phyloP scores from a whole-genome alignment of 495 filamentous ascomycete genomes.

The Chaetomium tenue region DNA sequence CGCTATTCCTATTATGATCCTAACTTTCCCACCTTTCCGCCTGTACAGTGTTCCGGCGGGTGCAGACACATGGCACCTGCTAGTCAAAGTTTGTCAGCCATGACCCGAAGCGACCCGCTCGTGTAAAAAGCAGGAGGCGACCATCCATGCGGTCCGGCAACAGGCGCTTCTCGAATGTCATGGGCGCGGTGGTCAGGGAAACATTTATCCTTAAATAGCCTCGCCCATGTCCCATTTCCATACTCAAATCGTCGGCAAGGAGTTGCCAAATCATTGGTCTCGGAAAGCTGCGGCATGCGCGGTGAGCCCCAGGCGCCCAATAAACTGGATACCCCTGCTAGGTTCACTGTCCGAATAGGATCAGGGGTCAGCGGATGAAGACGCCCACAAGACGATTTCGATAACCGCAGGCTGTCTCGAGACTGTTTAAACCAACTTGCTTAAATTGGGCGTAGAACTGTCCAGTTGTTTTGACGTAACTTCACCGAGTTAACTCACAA shows the following conservation, averaged over 20 bases:
- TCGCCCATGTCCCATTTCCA: no score
- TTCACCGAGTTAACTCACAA: no score
- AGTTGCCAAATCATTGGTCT: neutral
- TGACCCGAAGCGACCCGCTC: neutral
- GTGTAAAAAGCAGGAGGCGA: conserved; percentile 1
- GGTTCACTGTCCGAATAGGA: neutral
- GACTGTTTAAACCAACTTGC: no score
- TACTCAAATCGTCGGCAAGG: neutral
- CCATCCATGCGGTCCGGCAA: neutral
- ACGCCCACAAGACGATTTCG: neutral
- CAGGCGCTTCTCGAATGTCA: neutral
- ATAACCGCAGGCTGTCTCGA: neutral
- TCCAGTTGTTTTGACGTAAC: no score
- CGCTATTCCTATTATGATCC: conserved; percentile 25
- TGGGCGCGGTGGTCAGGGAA: no score
- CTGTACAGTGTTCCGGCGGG: conserved; percentile 27
- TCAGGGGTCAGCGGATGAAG: conserved; percentile 6
- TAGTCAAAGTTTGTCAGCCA: neutral
- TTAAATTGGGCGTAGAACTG: no score
- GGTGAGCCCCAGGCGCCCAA: neutral
- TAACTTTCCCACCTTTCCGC: conserved; percentile 25
- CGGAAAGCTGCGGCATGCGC: conserved; percentile 14
- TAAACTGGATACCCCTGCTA: conserved; percentile 1
- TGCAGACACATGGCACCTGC: conserved; percentile 26
- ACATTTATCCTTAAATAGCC: no score